Conservation (phyloP, 768 basidiomycete genomes). For the Mycena albidolilacea region DNA sequence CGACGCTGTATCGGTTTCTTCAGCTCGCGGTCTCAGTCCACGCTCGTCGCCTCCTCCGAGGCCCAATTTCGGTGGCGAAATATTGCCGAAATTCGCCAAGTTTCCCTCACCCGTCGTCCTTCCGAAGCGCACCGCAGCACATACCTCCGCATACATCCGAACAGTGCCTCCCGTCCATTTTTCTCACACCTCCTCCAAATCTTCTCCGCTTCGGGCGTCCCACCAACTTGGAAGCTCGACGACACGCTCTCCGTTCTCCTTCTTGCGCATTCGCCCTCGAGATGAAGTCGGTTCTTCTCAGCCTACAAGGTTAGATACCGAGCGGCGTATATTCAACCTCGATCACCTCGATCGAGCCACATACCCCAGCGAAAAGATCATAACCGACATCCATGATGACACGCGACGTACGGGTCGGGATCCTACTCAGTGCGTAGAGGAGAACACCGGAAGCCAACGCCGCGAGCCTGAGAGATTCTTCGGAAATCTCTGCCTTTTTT, state of each 20-base stretch:
- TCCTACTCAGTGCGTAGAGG: background rate
- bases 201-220: background rate
- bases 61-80: background rate
- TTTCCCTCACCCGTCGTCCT: background rate
- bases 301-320: background rate
- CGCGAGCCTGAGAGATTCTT: slow-evolving; percentile 5
- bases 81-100: slow-evolving; percentile 16
- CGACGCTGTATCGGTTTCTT: background rate
- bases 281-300: background rate
- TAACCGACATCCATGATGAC: background rate
- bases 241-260: background rate
- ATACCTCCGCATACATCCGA: background rate
- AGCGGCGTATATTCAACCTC: slow-evolving; percentile 3
- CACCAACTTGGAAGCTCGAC: background rate
- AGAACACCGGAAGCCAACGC: background rate
- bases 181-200: background rate
- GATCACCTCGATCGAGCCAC: slow-evolving; percentile 1
- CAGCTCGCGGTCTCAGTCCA: background rate
- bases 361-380: background rate
- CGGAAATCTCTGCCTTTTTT: slow-evolving; percentile 29
- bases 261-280: background rate
- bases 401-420: background rate
- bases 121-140: background rate
- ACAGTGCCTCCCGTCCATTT: background rate
- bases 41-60: background rate